Evolutionary conservation across 148 eudicot genomes (phyloP).

Genomic region (Camellia japonica): DNA sequence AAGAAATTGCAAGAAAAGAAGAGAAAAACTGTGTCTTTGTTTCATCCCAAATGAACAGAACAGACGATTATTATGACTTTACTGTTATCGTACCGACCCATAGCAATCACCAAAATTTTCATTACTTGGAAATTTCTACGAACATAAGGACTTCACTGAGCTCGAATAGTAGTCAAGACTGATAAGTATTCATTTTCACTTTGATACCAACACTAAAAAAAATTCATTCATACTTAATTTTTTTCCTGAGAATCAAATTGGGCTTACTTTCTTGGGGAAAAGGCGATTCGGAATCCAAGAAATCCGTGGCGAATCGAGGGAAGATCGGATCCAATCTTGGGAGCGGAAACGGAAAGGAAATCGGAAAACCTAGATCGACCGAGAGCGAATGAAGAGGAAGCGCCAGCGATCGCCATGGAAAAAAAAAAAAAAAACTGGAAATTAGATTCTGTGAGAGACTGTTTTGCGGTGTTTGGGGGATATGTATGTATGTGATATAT

Average conservation of each 20-base stretch:
- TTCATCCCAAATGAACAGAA: background rate
- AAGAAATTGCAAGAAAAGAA: background rate
- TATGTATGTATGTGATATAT: background rate
- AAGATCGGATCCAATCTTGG: background rate
- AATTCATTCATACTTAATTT: no score
- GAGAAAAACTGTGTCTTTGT: background rate
- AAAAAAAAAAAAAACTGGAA: background rate
- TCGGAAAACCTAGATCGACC: slow-evolving; percentile 20
- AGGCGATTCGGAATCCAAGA: slow-evolving; percentile 12
- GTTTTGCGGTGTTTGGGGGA: background rate
- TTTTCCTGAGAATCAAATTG: no score
- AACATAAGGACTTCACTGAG: background rate
- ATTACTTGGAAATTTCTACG: background rate
- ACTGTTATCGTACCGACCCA: background rate
- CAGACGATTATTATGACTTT: background rate
- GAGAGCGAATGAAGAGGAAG: slow-evolving; percentile 22
- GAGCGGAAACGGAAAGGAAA: slow-evolving; percentile 8
- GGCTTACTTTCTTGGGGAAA: slow-evolving; percentile 30
- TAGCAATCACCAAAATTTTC: background rate
- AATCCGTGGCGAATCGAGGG: slow-evolving; percentile 17
- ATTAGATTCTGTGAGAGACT: background rate
- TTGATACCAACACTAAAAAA: background rate
- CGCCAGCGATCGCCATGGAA: slow-evolving; percentile 25
- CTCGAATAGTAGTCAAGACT: background rate
- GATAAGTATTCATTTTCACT: background rate